Conservation (phyloP, 1,284 basidiomycete species). For the Meripilus lineatus region DNA sequence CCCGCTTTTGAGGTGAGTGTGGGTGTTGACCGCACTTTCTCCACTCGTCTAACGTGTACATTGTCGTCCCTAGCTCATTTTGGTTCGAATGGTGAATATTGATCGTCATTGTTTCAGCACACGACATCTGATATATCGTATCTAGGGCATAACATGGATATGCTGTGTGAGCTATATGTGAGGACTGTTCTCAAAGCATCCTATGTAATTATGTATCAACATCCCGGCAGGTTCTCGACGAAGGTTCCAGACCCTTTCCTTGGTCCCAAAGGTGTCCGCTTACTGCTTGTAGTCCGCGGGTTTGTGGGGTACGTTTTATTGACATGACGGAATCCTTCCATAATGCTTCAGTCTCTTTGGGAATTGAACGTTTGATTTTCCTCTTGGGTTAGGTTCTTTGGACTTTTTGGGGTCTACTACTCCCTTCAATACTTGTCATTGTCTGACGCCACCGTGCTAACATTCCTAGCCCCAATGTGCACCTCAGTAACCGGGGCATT, state of each 20-base stretch:
- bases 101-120: background rate
- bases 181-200: conserved; percentile 8
- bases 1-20: conserved; percentile 48
- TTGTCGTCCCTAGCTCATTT: conserved; percentile 30
- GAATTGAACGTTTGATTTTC: background rate
- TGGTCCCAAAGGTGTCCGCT: conserved; percentile 65
- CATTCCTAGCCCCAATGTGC: conserved; percentile 68
- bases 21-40: background rate
- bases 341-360: conserved; percentile 5
- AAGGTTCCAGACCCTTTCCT: conserved; percentile 60
- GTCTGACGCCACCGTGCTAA: conserved; percentile 73
- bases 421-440: conserved; percentile 55
- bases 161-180: conserved; percentile 43
- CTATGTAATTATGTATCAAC: conserved; percentile 5
- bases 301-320: conserved; percentile 49
- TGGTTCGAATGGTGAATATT: conserved; percentile 43
- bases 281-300: conserved; percentile 54
- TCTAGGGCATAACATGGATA: conserved; percentile 38
- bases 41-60: conserved; percentile 17
- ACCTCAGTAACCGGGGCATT: conserved; percentile 68
- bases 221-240: conserved; percentile 38
- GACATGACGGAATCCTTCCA: too few species aligned
- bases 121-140: background rate
- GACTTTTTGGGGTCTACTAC: conserved; percentile 66
- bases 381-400: conserved; percentile 43